Base-by-base conservation (phyloP, 2,329 filamentous ascomycete genomes). In the Chaetomiaceae sp. region DNA sequence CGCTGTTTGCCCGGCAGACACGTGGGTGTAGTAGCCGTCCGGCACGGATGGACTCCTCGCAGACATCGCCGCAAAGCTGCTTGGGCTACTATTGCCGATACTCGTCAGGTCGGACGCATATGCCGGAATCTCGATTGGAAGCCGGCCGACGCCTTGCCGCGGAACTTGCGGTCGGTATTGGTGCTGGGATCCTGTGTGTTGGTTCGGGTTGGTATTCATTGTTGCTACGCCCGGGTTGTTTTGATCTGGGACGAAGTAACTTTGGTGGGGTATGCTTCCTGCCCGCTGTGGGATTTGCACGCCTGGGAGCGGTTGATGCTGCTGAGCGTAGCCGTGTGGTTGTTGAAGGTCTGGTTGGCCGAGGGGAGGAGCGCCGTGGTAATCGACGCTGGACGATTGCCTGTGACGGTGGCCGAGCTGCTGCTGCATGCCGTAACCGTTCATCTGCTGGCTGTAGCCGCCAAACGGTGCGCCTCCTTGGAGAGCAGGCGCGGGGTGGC, bases 221-320 rank as follows among this genome's bases (percentile, higher is more conserved):
- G 80, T 84, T 29, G 80, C 81, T 5, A 85, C 77, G 11, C 77
- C 79, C 9, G 81, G 80, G 61, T 84, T 84, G 64, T 74, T 76
- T 58, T 82, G 79, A 52, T 85, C 81, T 1, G 82, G 77, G 27
- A 84, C 74, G 61, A 82, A 86, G 64, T 76, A 81, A 5, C 68
- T 65, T 48, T 74, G 73, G 43, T 72, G 66, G 3, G 74, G 71
- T 61, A 79, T 69, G 63, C 72, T 75, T 5, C 73, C 61, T n/a
- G 73, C 70, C 48, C 76, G 73, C 58, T 78, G 77, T 43, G 78
- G 63, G 63, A 80, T 73, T 16, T 75, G 74, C 40, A 76, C 70
- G 23, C 66, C 66, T 3, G 70, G 63, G 44, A 78, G 75, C 33
- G 65, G 66, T 25, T 61, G 61, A 6, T 51, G 59, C 33, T 42